phyloP scores from a whole-genome alignment of 2,329 filamentous ascomycete genomes.

The Sarocladiaceae sp. region DNA sequence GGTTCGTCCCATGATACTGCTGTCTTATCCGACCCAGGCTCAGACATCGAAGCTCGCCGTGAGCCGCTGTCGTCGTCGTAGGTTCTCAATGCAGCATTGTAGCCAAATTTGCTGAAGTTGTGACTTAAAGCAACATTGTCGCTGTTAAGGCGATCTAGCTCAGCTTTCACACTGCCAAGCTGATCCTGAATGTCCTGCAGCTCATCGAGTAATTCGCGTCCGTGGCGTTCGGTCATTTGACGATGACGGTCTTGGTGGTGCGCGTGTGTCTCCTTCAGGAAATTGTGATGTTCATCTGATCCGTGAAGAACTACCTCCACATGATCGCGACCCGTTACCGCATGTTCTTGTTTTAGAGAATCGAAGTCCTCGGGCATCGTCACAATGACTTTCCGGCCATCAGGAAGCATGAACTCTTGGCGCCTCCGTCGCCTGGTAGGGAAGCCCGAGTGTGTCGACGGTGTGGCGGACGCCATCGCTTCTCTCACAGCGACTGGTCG shows the following conservation, averaged over 20 bases:
- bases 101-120: conserved; percentile 61
- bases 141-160: conserved; percentile 50
- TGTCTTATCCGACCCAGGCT: conserved; percentile 16
- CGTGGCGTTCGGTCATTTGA: conserved; percentile 33
- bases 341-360: conserved; percentile 40
- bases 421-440: conserved; percentile 31
- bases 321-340: conserved; percentile 25
- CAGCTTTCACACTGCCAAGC: conserved; percentile 45
- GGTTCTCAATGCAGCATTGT: conserved; percentile 52
- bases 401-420: conserved; percentile 49
- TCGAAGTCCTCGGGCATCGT: conserved; percentile 52
- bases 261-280: conserved; percentile 44
- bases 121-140: conserved; percentile 53
- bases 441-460: conserved; percentile 12
- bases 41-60: conserved; percentile 15
- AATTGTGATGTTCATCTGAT: conserved; percentile 40
- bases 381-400: conserved; percentile 53
- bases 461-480: background rate
- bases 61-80: conserved; percentile 25
- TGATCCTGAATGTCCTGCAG: conserved; percentile 52
- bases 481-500: background rate
- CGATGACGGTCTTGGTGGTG: conserved; percentile 45
- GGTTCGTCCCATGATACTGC: conserved; percentile 24
- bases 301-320: conserved; percentile 58
- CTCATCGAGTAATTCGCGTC: conserved; percentile 44